These are phyloP conservation scores for Leptographium lundbergii DNA, from an alignment of 2,329 filamentous ascomycete genomes.

Conservation along the genomic window DNA sequence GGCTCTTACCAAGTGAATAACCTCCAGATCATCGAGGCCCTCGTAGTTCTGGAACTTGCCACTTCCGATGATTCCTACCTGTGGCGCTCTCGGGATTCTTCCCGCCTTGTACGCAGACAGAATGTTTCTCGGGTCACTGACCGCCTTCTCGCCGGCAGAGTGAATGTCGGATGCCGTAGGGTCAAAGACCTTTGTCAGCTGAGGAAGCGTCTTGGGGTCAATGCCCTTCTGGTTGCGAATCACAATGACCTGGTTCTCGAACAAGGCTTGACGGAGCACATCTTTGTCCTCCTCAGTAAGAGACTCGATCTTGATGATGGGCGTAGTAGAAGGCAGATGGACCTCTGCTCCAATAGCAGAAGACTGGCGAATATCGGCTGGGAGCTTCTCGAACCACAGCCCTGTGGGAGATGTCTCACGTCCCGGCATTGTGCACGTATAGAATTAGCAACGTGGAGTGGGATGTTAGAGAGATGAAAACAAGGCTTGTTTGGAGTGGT, in stretches of 20 bases:
- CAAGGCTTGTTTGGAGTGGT: not conserved
- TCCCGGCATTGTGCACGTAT: slow-evolving; percentile 3
- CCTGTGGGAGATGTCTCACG: not conserved
- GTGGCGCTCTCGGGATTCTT: slow-evolving; percentile 8
- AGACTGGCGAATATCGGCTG: slow-evolving; percentile 4
- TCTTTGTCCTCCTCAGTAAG: slow-evolving; percentile 5
- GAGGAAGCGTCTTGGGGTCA: slow-evolving; percentile 4
- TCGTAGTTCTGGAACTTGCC: slow-evolving; percentile 8
- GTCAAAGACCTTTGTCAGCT: slow-evolving; percentile 9
- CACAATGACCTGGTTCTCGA: slow-evolving; percentile 10
- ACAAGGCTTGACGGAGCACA: slow-evolving; percentile 5
- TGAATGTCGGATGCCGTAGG: slow-evolving; percentile 7
- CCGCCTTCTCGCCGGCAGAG: slow-evolving; percentile 10
- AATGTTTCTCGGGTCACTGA: slow-evolving; percentile 10
- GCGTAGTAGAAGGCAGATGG: slow-evolving; percentile 1
- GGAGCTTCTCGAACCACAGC: slow-evolving; percentile 9
- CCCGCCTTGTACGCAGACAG: slow-evolving; percentile 9
- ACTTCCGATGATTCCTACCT: slow-evolving; percentile 10
- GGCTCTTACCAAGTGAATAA: slow-evolving; percentile 5
- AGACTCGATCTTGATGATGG: slow-evolving; percentile 3
- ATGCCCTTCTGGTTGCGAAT: slow-evolving; percentile 9
- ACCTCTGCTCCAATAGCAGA: slow-evolving; percentile 10
- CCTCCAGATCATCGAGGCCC: slow-evolving; percentile 6
- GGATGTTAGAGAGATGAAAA: not conserved
- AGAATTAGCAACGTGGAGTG: not conserved